These are phyloP conservation scores for Trichophyton equinum DNA, from an alignment of 2,329 filamentous ascomycete species.

Conservation along the genomic window DNA sequence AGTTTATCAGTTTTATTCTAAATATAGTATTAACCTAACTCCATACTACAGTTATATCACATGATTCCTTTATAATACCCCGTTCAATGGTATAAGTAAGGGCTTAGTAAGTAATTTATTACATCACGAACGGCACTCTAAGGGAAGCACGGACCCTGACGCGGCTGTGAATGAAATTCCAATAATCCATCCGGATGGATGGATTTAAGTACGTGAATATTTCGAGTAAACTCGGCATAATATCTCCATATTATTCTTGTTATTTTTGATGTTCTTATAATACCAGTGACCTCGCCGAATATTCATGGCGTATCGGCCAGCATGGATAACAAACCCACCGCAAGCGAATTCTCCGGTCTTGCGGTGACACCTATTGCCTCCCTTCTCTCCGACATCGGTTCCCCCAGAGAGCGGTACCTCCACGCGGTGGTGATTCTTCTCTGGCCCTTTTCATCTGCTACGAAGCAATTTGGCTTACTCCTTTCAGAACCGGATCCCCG, in stretches of 20 bases:
- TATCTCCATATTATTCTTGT: neutral
- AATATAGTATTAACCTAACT: too few species aligned
- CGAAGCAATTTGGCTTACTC: conserved; percentile 60
- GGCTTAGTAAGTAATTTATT: neutral
- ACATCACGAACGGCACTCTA: neutral
- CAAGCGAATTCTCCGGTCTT: neutral
- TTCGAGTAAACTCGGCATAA: neutral
- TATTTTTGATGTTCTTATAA: neutral
- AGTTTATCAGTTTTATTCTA: too few species aligned
- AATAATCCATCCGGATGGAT: neutral
- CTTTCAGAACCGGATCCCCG: conserved; percentile 77
- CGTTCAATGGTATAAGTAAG: too few species aligned
- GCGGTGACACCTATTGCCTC: conserved; percentile 27
- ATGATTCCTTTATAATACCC: too few species aligned
- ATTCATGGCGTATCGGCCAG: neutral
- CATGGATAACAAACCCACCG: conserved; percentile 1
- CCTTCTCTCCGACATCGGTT: conserved; percentile 26
- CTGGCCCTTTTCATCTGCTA: conserved; percentile 81
- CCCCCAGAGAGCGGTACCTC: conserved; percentile 31
- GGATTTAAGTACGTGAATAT: neutral
- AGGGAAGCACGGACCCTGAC: neutral
- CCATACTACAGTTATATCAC: too few species aligned
- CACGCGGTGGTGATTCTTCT: conserved; percentile 68
- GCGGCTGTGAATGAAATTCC: neutral
- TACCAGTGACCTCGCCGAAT: neutral